These are phyloP conservation scores for Tremella mesenterica DNA, from an alignment of 768 basidiomycete species.

Conservation along the genomic window DNA sequence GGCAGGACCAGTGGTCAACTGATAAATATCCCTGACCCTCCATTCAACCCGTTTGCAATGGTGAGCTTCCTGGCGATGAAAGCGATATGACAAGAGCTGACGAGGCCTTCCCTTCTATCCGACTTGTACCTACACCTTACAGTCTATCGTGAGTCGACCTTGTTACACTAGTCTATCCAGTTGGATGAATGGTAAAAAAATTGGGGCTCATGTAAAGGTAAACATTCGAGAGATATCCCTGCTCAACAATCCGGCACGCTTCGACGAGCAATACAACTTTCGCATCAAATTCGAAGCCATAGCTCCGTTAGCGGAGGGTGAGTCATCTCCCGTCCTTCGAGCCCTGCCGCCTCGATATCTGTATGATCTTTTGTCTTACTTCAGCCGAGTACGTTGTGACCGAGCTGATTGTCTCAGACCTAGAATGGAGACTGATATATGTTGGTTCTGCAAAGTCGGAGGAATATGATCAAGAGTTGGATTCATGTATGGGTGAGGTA, in stretches of 20 bases:
- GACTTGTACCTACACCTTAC: not conserved
- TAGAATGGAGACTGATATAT: slow-evolving; percentile 97
- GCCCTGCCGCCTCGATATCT: not conserved
- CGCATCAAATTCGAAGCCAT: slow-evolving; percentile 97
- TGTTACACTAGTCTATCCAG: not conserved
- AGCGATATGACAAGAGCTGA: not conserved
- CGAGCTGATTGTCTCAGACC: slow-evolving; percentile 52
- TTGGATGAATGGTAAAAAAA: not conserved
- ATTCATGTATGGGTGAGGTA: slow-evolving; percentile 64
- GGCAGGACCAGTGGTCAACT: no score
- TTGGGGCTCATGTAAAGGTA: slow-evolving; percentile 26
- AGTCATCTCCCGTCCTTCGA: slow-evolving; percentile 16
- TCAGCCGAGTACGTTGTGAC: not conserved
- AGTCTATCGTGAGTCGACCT: slow-evolving; percentile 31
- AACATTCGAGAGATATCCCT: slow-evolving; percentile 52
- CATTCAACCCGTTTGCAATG: no score
- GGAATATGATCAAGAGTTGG: slow-evolving; percentile 90
- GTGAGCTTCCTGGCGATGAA: not conserved
- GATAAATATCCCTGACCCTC: no score
- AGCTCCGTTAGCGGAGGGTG: slow-evolving; percentile 78
- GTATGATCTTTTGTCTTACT: not conserved
- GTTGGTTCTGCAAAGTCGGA: slow-evolving; percentile 88
- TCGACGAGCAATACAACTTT: slow-evolving; percentile 83
- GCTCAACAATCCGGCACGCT: slow-evolving; percentile 84
- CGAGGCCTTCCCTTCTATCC: not conserved